Evolutionary conservation across 2,329 filamentous ascomycete species (phyloP), one percentile per base, ranked within the genome.

Genomic region (Septoria linicola): DNA sequence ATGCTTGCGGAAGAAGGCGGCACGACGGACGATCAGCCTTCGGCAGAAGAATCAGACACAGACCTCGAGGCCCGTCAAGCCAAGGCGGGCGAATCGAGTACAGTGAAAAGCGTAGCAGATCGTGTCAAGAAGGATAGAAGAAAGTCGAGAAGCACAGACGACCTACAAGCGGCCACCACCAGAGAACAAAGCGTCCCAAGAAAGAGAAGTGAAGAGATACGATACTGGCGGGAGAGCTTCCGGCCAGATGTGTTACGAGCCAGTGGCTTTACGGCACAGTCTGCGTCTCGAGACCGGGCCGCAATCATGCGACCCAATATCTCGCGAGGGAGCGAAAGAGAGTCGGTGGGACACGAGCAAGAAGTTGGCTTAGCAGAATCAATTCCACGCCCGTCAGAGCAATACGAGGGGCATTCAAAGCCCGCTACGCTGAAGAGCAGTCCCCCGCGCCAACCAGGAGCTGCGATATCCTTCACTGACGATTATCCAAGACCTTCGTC

Each of bases 181-280:
- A 49, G 51, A 13, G 49, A 57, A 34, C 48, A 53, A 10, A 54
- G 57, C 20, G 43, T 60, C n/a, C 49, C 60, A 1, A 56, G 66
- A 20, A 65, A 69, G 46, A 62, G 65, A 43, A 68, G 62, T 42
- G 63, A 66, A 20, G 68, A 70, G 59, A 68, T 70, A 20, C 52
- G 61, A 30, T 67, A 63, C 42, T 69, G 68, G 68, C 59, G 68
- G 7, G 65, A 68, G 41, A 68, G 66, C 58, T 59, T 64, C 34
- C 37, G 62, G 53, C 42, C 56, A 36, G 54, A 57, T 37, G 61
- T 67, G 3, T 37, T 66, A 19, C 62, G 64, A 4, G 62, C 63
- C 4, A 64, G 62, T 20, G 65, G 64, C 13, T 63, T 66, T 50
- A 53, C 45, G 7, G 43, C 55, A 10, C 23, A 49, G 40, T 31